phyloP scores from a whole-genome alignment of 1,284 basidiomycete species.

The Fomitopsis betulina region DNA sequence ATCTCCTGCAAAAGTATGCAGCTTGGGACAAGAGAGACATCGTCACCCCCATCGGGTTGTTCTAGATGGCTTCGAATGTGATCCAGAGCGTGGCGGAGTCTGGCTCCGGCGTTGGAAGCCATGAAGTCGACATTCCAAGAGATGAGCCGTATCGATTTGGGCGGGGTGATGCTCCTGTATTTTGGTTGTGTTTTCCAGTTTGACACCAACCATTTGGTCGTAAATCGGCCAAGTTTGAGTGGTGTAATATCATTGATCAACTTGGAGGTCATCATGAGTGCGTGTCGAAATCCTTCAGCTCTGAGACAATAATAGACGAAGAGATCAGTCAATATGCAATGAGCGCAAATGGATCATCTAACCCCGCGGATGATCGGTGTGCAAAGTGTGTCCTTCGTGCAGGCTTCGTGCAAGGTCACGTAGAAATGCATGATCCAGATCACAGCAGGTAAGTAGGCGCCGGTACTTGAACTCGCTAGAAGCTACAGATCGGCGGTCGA shows the following conservation, averaged over 20 bases:
- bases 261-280: not conserved
- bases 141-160: constrained; percentile 44
- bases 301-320: not conserved
- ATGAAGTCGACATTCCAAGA: constrained; percentile 67
- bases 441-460: too few relatives aligned
- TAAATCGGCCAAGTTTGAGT: not conserved
- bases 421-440: too few relatives aligned
- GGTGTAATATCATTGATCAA: not conserved
- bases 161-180: constrained; percentile 15
- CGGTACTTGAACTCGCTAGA: too few relatives aligned
- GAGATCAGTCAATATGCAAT: not conserved
- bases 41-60: constrained; percentile 27
- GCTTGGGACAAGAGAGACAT: constrained; percentile 43
- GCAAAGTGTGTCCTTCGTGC: too few relatives aligned
- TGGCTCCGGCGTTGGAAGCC: constrained; percentile 30
- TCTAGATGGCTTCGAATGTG: constrained; percentile 50
- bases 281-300: not conserved
- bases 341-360: too few relatives aligned
- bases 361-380: too few relatives aligned
- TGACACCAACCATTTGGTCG: not conserved
- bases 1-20: constrained; percentile 68
- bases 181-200: not conserved
- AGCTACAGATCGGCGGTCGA: too few relatives aligned
- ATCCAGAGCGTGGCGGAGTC: constrained; percentile 44
- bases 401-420: too few relatives aligned